phyloP scores from a whole-genome alignment of 2,329 filamentous ascomycete genomes.

The Aspergillus ibericus region DNA sequence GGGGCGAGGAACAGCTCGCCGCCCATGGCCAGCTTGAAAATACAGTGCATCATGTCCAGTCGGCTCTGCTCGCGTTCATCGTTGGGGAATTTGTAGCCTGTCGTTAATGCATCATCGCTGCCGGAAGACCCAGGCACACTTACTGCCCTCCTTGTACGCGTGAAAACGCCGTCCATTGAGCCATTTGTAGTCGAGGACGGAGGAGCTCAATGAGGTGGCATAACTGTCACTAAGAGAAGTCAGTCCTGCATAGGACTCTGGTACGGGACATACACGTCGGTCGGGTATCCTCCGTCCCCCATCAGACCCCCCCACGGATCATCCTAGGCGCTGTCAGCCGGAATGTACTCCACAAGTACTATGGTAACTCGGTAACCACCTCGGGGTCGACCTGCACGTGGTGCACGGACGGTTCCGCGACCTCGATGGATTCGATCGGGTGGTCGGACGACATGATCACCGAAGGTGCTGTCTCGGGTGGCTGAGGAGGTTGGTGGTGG shows the following conservation, averaged over 20 bases:
- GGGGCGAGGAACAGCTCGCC: constrained; percentile 28
- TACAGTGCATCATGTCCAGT: constrained; percentile 24
- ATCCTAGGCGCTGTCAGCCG: not conserved
- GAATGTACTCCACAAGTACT: too few species aligned
- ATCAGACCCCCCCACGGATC: not conserved
- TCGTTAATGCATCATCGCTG: too few species aligned
- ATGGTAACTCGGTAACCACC: not conserved
- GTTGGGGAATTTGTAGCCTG: constrained; percentile 13
- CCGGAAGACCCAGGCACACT: not conserved
- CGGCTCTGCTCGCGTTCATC: constrained; percentile 11
- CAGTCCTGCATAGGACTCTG: too few species aligned
- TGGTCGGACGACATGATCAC: not conserved
- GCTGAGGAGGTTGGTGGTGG: not conserved
- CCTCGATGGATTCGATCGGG: not conserved
- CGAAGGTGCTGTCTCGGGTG: too few species aligned
- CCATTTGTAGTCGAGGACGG: not conserved
- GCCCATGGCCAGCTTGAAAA: constrained; percentile 29
- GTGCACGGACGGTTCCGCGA: not conserved
- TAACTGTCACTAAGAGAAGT: not conserved
- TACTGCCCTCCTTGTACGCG: constrained; percentile 9
- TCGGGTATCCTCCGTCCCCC: not conserved
- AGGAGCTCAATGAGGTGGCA: constrained; percentile 3
- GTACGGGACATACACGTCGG: not conserved
- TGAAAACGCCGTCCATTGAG: constrained; percentile 7
- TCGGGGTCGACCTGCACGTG: not conserved